phyloP scores from a whole-genome alignment of 1,139 yeast genomes.

The Debaryomyces udenii region DNA sequence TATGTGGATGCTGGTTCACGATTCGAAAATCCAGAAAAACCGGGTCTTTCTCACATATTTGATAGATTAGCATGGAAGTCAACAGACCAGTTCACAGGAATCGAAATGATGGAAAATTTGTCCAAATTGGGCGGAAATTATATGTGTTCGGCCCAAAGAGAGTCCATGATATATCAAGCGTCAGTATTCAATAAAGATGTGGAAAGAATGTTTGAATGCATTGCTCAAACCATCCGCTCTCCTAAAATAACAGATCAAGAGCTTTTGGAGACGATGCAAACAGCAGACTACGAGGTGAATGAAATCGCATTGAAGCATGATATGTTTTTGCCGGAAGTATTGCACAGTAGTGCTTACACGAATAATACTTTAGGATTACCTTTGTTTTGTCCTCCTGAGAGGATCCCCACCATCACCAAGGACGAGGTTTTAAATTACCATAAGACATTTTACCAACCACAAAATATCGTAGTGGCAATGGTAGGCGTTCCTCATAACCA shows the following conservation, averaged over 20 bases:
- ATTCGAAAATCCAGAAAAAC: conserved; percentile 57
- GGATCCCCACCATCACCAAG: conserved; percentile 57
- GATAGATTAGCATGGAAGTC: conserved; percentile 90
- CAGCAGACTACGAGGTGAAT: conserved; percentile 80
- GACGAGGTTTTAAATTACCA: conserved; percentile 65
- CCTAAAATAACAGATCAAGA: conserved; percentile 75
- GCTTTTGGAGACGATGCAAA: conserved; percentile 68
- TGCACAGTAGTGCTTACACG: conserved; percentile 79
- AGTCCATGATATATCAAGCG: conserved; percentile 90
- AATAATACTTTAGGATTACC: conserved; percentile 84
- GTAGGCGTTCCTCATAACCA: conserved; percentile 77
- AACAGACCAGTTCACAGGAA: conserved; percentile 62
- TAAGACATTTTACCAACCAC: conserved; percentile 71
- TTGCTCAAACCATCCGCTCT: conserved; percentile 76
- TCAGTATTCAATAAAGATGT: conserved; percentile 88
- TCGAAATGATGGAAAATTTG: conserved; percentile 73
- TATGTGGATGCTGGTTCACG: conserved; percentile 92
- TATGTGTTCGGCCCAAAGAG: conserved; percentile 92
- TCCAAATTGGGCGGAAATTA: conserved; percentile 90
- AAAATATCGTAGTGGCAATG: conserved; percentile 82
- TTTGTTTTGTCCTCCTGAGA: conserved; percentile 74
- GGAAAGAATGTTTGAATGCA: conserved; percentile 76
- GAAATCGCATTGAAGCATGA: conserved; percentile 89
- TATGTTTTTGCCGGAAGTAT: conserved; percentile 78
- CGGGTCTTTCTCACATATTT: conserved; percentile 80